Conservation (phyloP, 441 rosid genomes). For the Syzygium syzygioides region DNA sequence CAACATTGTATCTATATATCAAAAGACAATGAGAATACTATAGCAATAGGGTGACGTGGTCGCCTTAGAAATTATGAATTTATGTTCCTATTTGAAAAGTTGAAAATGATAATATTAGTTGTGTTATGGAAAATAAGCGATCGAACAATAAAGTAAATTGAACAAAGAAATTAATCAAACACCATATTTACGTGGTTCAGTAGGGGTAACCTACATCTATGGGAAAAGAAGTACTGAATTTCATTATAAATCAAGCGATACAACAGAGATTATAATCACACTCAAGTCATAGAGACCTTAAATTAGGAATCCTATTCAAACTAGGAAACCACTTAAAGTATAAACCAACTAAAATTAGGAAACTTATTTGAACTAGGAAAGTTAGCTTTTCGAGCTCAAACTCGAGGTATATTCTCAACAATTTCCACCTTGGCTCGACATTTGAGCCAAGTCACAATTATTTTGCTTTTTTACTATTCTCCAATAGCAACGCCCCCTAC, state of each 20-base stretch:
- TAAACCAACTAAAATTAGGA: not conserved
- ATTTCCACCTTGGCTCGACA: rapidly evolving
- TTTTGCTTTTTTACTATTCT: no score
- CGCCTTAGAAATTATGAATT: not conserved
- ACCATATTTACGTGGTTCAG: not conserved
- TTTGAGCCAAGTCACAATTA: not conserved
- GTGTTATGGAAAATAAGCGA: not conserved
- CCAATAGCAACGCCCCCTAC: no score
- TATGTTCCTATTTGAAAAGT: not conserved
- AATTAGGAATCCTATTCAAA: not conserved
- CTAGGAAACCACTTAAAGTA: not conserved
- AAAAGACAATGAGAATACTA: not conserved
- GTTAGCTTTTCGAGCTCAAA: not conserved
- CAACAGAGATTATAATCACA: not conserved
- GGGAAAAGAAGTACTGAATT: not conserved
- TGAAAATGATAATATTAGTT: not conserved
- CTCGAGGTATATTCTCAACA: not conserved
- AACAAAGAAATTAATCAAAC: not conserved
- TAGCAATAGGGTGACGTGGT: not conserved
- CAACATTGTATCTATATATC: not conserved
- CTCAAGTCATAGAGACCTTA: not conserved
- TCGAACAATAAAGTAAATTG: not conserved
- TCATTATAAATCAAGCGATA: not conserved
- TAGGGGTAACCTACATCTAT: not conserved
- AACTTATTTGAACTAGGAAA: not conserved